These are phyloP conservation scores for Hanseniaspora clermontiae DNA, from an alignment of 805 yeast species.

Conservation along the genomic window DNA sequence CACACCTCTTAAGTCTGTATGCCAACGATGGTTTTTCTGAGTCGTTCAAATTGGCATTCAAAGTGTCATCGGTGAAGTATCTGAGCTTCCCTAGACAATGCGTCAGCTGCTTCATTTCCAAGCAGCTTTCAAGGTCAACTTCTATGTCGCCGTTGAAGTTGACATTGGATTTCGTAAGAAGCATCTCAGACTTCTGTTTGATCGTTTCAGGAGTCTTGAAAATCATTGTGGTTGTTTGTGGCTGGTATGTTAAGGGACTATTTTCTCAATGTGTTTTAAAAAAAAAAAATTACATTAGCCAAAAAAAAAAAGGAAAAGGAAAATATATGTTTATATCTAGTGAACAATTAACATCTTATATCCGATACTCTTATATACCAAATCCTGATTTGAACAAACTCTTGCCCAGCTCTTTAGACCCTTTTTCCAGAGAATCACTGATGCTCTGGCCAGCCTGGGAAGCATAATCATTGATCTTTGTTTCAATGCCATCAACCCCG, in stretches of 20 bases:
- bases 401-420: conserved; percentile 38
- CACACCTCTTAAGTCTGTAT: conserved; percentile 25
- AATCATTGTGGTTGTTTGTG: neutral
- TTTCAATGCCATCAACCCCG: conserved; percentile 43
- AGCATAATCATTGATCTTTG: conserved; percentile 45
- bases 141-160: neutral
- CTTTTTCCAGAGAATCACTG: conserved; percentile 39
- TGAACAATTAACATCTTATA: neutral
- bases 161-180: neutral
- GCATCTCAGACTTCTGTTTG: neutral
- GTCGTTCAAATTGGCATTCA: conserved; percentile 34
- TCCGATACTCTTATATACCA: conserved; percentile 32
- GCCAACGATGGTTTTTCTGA: conserved; percentile 22
- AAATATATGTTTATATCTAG: no score
- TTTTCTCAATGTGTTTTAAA: no score
- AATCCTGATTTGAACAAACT: conserved; percentile 42
- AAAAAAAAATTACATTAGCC: no score
- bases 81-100: conserved; percentile 17
- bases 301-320: no score
- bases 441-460: conserved; percentile 40
- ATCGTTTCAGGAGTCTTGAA: neutral
- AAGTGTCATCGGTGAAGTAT: conserved; percentile 35
- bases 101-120: conserved; percentile 9
- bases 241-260: no score
- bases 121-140: neutral